A percentile compares a stretch with the other conserved stretches of the same genome.
These are phyloP conservation scores for Lactarius sp. DNA, from an alignment of 768 basidiomycete species.

Conservation along the genomic window DNA sequence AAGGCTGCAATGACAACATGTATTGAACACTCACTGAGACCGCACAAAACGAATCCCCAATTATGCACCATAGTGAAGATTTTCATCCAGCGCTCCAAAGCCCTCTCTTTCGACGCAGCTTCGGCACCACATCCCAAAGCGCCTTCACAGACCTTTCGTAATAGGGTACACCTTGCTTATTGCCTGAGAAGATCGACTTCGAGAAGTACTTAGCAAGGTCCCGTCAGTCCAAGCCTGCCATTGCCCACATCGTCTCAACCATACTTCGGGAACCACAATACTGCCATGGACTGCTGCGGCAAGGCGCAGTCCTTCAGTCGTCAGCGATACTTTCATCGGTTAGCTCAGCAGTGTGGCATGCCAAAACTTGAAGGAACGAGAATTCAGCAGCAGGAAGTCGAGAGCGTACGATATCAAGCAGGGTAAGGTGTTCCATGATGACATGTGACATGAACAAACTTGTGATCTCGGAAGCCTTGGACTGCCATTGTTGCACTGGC, in stretches of 20 bases:
- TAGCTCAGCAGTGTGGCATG: not conserved
- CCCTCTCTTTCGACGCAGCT: not conserved
- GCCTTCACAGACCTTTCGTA: not conserved
- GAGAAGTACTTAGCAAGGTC: conserved; percentile 3
- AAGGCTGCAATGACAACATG: too few relatives aligned
- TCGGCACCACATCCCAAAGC: not conserved
- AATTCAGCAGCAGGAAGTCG: too few relatives aligned
- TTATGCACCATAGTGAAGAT: conserved; percentile 1
- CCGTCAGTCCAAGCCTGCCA: conserved; percentile 11
- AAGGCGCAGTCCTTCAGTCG: conserved; percentile 4
- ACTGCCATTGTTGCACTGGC: not conserved
- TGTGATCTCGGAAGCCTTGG: not conserved
- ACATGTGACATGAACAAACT: not conserved
- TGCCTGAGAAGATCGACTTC: not conserved
- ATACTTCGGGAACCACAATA: conserved; percentile 14
- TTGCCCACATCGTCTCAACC: conserved; percentile 15
- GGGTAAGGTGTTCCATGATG: not conserved
- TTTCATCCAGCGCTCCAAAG: not conserved
- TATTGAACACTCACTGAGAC: too few relatives aligned
- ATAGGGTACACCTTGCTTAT: not conserved
- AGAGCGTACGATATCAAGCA: too few relatives aligned
- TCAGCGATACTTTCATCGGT: not conserved
- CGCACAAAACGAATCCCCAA: not conserved
- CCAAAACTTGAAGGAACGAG: too few relatives aligned
- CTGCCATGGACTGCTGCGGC: conserved; percentile 7